These are phyloP conservation scores for Penicillium sp. DNA, from an alignment of 2,329 filamentous ascomycete species.

Conservation along the genomic window DNA sequence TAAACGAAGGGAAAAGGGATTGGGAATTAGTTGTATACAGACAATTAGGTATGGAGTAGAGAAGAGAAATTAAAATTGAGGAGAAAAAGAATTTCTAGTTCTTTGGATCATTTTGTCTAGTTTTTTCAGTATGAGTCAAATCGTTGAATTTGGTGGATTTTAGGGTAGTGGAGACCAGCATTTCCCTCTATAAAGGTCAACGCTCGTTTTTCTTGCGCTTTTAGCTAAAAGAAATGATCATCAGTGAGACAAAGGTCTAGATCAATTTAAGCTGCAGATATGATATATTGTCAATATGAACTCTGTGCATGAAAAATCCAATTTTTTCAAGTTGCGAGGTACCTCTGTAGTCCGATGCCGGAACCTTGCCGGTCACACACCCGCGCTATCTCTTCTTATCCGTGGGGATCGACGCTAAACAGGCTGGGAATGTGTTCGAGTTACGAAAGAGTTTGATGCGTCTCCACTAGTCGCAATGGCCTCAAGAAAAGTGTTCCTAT, in stretches of 20 bases:
- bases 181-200: background rate
- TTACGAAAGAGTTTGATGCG: constrained; percentile 2
- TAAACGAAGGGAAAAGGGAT: constrained; percentile 1
- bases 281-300: too few species aligned
- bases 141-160: background rate
- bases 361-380: background rate
- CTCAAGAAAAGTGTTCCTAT: too few species aligned
- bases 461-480: background rate
- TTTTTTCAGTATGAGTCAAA: constrained; percentile 30
- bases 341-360: constrained; percentile 5
- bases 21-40: constrained; percentile 7
- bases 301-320: too few species aligned
- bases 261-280: background rate
- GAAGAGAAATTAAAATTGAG: background rate
- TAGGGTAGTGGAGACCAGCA: background rate
- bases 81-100: background rate
- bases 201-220: background rate
- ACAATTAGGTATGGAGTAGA: background rate
- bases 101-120: background rate
- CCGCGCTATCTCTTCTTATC: constrained; percentile 2
- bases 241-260: background rate
- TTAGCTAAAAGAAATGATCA: background rate
- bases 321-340: background rate
- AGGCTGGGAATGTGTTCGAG: background rate
- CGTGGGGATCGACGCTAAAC: constrained; percentile 3